Conservation (phyloP, 1,284 basidiomycete genomes). For the Entoloma clypeatum region DNA sequence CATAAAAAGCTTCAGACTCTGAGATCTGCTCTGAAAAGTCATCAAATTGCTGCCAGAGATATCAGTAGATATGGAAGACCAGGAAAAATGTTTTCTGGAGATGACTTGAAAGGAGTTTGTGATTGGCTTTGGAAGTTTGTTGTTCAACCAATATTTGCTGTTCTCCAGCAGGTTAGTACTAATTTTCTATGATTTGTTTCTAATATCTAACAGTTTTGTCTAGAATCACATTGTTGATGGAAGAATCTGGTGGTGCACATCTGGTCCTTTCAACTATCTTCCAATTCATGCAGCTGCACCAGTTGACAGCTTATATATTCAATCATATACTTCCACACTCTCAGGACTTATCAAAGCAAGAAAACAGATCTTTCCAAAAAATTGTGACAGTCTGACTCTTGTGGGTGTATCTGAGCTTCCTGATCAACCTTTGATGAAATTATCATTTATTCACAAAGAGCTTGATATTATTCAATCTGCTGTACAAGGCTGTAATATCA, state of each 20-base stretch:
- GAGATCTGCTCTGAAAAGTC: neutral
- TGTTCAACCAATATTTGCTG: conserved; percentile 8
- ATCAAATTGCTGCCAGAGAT: neutral
- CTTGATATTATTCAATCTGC: conserved; percentile 3
- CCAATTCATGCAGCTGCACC: conserved; percentile 3
- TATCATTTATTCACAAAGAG: conserved; percentile 4
- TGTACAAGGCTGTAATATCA: neutral
- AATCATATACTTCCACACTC: conserved; percentile 15
- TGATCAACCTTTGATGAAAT: neutral
- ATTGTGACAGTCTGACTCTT: conserved; percentile 1
- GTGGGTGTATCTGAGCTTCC: conserved; percentile 6
- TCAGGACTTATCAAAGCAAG: conserved; percentile 9
- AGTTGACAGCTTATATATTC: conserved; percentile 7
- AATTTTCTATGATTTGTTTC: neutral
- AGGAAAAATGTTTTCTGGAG: neutral
- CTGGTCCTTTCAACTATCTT: conserved; percentile 16
- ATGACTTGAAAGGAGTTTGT: conserved; percentile 5
- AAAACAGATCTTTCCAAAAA: neutral
- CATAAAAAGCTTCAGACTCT: neutral
- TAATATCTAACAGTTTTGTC: neutral
- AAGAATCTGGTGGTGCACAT: conserved; percentile 20
- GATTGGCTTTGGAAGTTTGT: conserved; percentile 6
- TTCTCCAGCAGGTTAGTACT: conserved; percentile 4
- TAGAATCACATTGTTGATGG: conserved; percentile 9
- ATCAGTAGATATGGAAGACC: neutral